Evolutionary conservation across 768 basidiomycete species (phyloP), one percentile per base, ranked within the genome.

Genomic region (Harrya chromipes): DNA sequence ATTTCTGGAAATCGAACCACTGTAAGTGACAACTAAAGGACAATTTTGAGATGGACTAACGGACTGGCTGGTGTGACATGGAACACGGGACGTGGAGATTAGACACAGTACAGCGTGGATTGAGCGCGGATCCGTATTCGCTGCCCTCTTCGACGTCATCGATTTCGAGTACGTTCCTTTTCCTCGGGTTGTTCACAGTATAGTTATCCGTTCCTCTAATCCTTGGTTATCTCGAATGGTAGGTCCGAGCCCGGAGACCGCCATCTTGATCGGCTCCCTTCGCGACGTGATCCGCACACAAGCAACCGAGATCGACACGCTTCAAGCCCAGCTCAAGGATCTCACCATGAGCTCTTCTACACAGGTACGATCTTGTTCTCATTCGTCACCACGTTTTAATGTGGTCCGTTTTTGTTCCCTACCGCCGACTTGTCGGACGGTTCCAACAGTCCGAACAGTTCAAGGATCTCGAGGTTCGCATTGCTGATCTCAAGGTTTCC

Each of bases 1-100:
- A 99, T 68, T 99, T 97, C 67, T 94, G 92, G 88, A 98, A 98
- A 72, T 94, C 91, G 40, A 94, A 95, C 63, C 97, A 94, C 63
- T 91, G 95, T 95, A 59, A 64, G 89, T 68, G 45, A 40, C 50
- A 20, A 10, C 37, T 6, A 5, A 23, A 42, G 24, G 33, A 8
- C 26, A 11, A 23, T 29, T n/a, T 26, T 16, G 38, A 20, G 40
- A 35, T 37, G 24, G 26, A 14, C 35, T 49, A 14, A 26, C 11
- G 40, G 23, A 31, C 14, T 27, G 31, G 16, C n/a, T 26, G 50
- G 4, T 49, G 44, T 33, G 33, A 33, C 6, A 16, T 4, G 29
- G 29, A 29, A 29, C 33, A 7, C 14, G 33, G 29, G 12, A 29
- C 29, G 4, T 29, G 29, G 29, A 10, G 19, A 41, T 3, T 43